These are phyloP conservation scores for Leucoagaricus sp. DNA, from an alignment of 1,284 basidiomycete species.

Conservation along the genomic window DNA sequence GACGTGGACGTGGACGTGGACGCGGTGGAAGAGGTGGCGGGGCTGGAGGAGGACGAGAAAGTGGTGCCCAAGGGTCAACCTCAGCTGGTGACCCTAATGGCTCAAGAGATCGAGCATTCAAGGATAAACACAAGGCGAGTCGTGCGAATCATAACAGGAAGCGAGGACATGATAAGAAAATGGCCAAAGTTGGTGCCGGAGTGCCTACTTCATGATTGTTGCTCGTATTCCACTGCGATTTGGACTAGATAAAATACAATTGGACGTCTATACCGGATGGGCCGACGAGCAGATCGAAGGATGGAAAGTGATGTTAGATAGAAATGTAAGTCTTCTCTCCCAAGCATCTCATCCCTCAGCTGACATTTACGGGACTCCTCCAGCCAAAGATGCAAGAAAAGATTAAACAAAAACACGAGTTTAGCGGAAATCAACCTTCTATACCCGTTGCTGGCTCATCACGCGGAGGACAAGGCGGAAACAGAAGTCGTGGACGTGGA, in stretches of 20 bases:
- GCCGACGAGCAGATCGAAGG: constrained; percentile 19
- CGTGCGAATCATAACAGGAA: constrained; percentile 65
- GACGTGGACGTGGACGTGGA: constrained; percentile 32
- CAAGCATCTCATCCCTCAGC: background rate
- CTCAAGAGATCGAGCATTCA: constrained; percentile 59
- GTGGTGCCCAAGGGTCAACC: constrained; percentile 37
- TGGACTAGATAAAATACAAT: too few relatives aligned
- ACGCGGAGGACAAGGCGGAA: constrained; percentile 23
- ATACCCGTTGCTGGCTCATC: constrained; percentile 20
- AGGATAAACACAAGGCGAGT: constrained; percentile 70
- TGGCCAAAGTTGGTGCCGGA: constrained; percentile 52
- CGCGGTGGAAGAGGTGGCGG: constrained; percentile 38
- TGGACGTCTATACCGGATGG: constrained; percentile 22
- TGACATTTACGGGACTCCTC: background rate
- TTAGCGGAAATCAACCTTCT: constrained; percentile 57
- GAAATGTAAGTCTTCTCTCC: constrained; percentile 12
- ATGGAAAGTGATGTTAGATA: constrained; percentile 18
- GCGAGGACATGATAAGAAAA: constrained; percentile 76
- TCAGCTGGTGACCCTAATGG: constrained; percentile 26
- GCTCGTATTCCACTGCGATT: too few relatives aligned
- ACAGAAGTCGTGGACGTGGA: constrained; percentile 25
- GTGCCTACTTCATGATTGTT: background rate
- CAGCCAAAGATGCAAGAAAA: constrained; percentile 72
- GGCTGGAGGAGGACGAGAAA: constrained; percentile 36
- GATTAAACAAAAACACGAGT: constrained; percentile 72